Percentiles rank a stretch among this genome's conserved stretches.
Evolutionary conservation across 73 alveolate species (phyloP).

Genomic region (Diophrys sp.): DNA sequence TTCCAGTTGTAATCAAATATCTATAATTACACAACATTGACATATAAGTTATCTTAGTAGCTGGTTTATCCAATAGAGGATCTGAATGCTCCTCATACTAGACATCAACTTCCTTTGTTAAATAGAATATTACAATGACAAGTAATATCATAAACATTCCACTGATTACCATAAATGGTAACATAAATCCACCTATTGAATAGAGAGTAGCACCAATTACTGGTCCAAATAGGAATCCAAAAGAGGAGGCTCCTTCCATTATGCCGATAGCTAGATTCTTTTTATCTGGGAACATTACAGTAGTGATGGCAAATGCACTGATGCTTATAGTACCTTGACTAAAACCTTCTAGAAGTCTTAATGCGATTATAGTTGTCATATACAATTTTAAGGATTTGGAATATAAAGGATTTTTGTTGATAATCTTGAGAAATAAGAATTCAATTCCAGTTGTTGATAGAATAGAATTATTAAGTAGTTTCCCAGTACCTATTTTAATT

Average conservation of each 20-base stretch:
- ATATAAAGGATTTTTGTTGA: too few species aligned
- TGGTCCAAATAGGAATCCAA: background rate
- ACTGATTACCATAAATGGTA: background rate
- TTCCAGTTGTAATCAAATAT: background rate
- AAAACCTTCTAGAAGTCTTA: background rate
- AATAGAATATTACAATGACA: background rate
- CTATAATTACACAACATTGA: background rate
- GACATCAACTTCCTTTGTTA: background rate
- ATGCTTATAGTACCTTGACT: background rate
- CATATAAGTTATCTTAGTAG: background rate
- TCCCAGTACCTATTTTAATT: too few species aligned
- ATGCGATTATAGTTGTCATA: background rate
- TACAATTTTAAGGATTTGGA: too few species aligned
- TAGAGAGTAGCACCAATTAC: background rate
- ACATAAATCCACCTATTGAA: background rate
- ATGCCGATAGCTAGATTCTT: background rate
- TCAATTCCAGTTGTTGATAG: too few species aligned
- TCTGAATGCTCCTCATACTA: background rate
- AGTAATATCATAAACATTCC: background rate
- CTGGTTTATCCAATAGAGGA: background rate
- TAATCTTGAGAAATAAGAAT: too few species aligned
- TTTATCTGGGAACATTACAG: background rate
- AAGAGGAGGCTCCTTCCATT: background rate
- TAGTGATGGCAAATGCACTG: background rate
- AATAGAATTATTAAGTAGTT: too few species aligned